A percentile compares a stretch with the other conserved stretches of the same genome.
Evolutionary conservation across 2,329 filamentous ascomycete genomes (phyloP).

Genomic region (Botrytis hyacinthi): DNA sequence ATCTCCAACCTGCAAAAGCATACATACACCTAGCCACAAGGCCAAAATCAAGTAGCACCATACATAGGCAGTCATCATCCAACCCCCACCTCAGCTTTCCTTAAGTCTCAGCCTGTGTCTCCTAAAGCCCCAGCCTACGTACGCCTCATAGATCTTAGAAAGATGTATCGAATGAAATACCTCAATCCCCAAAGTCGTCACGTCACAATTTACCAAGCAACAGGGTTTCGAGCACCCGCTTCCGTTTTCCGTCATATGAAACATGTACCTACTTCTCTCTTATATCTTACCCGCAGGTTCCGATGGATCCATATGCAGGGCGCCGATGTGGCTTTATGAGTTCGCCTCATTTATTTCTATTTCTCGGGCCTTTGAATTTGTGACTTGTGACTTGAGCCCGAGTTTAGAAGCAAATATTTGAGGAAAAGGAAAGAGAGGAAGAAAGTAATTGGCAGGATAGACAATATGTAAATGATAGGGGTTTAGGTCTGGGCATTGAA

Average conservation of each 20-base stretch:
- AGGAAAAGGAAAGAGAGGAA: not conserved
- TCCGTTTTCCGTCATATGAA: not conserved
- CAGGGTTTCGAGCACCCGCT: not conserved
- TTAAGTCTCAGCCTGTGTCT: not conserved
- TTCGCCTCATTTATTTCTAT: not conserved
- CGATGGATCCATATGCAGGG: not conserved
- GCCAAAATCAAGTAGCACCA: not conserved
- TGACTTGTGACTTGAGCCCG: not conserved
- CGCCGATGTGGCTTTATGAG: slow-evolving; percentile 1
- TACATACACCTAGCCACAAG: not conserved
- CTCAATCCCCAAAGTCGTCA: not conserved
- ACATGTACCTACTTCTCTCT: not conserved
- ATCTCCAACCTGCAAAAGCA: not conserved
- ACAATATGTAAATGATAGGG: not conserved
- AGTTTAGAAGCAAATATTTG: not conserved
- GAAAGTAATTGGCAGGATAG: not conserved
- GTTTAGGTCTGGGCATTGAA: not conserved
- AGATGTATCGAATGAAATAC: not conserved
- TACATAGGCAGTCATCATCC: not conserved
- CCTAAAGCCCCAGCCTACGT: not conserved
- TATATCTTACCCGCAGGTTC: not conserved
- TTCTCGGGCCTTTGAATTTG: not conserved
- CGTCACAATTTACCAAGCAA: not conserved
- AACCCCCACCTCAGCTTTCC: not conserved
- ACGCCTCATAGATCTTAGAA: not conserved